These are phyloP conservation scores for Solanum neorickii DNA, from an alignment of 257 asterid species.

Conservation along the genomic window DNA sequence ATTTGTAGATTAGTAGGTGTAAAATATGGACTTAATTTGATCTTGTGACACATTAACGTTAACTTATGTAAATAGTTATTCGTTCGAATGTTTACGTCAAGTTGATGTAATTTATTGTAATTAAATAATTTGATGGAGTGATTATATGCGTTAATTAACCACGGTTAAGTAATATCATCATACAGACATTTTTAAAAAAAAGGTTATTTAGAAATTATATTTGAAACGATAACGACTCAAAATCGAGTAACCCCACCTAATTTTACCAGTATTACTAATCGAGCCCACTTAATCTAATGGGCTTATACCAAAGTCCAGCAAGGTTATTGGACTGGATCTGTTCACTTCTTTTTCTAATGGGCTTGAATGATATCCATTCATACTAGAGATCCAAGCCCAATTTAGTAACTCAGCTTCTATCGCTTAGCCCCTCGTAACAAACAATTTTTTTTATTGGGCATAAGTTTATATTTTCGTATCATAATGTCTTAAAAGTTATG, in stretches of 20 bases:
- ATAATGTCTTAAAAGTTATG: neutral
- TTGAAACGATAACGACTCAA: neutral
- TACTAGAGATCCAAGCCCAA: neutral
- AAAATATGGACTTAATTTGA: neutral
- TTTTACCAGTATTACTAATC: neutral
- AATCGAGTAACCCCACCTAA: too few relatives aligned
- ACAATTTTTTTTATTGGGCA: neutral
- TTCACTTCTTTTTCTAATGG: neutral
- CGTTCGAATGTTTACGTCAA: neutral
- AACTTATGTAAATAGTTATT: neutral
- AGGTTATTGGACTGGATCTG: neutral
- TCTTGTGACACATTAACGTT: neutral
- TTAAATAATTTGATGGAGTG: neutral
- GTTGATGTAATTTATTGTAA: neutral
- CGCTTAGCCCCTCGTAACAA: neutral
- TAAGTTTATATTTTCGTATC: neutral
- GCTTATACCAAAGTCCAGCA: neutral
- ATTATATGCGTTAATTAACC: neutral
- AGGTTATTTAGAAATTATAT: neutral
- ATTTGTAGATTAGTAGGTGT: neutral
- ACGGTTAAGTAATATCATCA: too few relatives aligned
- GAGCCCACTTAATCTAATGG: neutral
- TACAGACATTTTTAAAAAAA: too few relatives aligned
- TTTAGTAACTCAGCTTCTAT: neutral
- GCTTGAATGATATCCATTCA: neutral